Conservation (phyloP, 2,329 filamentous ascomycete species). For the Camillea tinctor region DNA sequence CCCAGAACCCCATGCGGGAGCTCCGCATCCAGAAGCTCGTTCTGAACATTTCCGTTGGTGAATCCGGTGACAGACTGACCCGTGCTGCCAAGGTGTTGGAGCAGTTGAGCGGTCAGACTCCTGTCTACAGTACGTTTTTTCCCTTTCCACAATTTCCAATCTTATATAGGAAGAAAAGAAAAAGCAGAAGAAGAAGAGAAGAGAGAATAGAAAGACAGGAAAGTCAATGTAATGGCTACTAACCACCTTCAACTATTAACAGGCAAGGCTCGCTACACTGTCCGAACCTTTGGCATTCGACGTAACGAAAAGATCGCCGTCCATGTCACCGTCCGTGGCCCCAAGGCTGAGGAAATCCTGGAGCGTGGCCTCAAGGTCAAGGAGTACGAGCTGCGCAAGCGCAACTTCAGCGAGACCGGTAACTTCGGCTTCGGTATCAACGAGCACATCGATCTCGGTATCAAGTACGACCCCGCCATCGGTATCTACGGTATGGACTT, state of each 20-base stretch:
- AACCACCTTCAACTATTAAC: slow-evolving; percentile 19
- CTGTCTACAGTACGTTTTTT: slow-evolving; percentile 84
- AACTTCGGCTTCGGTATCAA: slow-evolving; percentile 99
- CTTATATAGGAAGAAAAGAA: neutral
- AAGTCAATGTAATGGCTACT: slow-evolving; percentile 11
- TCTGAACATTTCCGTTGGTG: slow-evolving; percentile 87
- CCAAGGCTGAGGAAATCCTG: slow-evolving; percentile 99
- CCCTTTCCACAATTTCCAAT: neutral
- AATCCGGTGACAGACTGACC: slow-evolving; percentile 99
- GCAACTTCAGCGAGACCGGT: slow-evolving; percentile 99
- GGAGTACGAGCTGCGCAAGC: slow-evolving; percentile 99
- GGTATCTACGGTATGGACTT: slow-evolving; percentile 99
- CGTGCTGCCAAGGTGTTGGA: slow-evolving; percentile 99
- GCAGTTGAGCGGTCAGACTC: slow-evolving; percentile 98
- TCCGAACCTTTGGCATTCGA: slow-evolving; percentile 99
- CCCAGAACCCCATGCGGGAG: slow-evolving; percentile 98
- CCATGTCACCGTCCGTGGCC: slow-evolving; percentile 98
- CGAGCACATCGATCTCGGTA: slow-evolving; percentile 99
- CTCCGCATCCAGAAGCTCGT: slow-evolving; percentile 78
- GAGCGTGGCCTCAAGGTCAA: slow-evolving; percentile 99
- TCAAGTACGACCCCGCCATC: slow-evolving; percentile 99
- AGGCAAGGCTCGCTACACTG: slow-evolving; percentile 99
- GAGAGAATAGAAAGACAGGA: too few species aligned
- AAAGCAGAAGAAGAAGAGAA: neutral
- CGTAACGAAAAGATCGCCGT: slow-evolving; percentile 99